Evolutionary conservation across 2,329 filamentous ascomycete species (phyloP), one percentile per base, ranked within the genome.

Genomic region (Botrytis fragariae): DNA sequence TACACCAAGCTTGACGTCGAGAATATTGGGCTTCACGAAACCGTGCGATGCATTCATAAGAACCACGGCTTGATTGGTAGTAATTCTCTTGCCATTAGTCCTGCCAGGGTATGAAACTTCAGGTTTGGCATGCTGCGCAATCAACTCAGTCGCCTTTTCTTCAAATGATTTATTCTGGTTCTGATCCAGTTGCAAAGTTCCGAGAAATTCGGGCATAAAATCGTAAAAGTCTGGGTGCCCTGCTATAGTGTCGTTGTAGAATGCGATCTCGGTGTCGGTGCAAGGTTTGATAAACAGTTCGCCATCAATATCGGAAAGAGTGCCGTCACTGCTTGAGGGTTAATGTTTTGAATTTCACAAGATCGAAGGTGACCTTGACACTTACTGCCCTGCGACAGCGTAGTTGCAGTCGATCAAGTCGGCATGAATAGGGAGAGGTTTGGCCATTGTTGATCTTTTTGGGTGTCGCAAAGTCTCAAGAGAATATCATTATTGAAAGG

Each of bases 231-330:
- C 89, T 44, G 90, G 89, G 80, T 97, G 92, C 35, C 87, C 83
- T 48, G 87, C 83, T 69, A 83, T 82, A 42, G 90, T 80, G 39
- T 85, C 91, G 81, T 97, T 89, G 86, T 99, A 99, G 83, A 99
- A 99, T 62, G 90, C 87, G 78, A 98, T 90, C 84, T 99, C 96
- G 76, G 90, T 87, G 75, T 90, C 84, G 0, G 93, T 97, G 82
- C 95, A 98, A 29, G 96, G 96, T 83, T 99, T 99, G 81, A 98
- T 93, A 81, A 99, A 93, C 48, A 98, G 86, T 76, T 92, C 89
- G 81, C 96, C 96, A 71, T 93, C 90, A 72, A 88, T 86, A 80
- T 97, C 94, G 81, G 92, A 94, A 79, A 97, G 89, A 64, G 97
- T 95, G 76, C 96, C 96, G 77, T 97, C 95, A 84, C 95, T 98